Percentiles rank a stretch among this genome's conserved stretches.
These are phyloP conservation scores for Hypocreales sp. DNA, from an alignment of 2,329 filamentous ascomycete species.

Conservation along the genomic window DNA sequence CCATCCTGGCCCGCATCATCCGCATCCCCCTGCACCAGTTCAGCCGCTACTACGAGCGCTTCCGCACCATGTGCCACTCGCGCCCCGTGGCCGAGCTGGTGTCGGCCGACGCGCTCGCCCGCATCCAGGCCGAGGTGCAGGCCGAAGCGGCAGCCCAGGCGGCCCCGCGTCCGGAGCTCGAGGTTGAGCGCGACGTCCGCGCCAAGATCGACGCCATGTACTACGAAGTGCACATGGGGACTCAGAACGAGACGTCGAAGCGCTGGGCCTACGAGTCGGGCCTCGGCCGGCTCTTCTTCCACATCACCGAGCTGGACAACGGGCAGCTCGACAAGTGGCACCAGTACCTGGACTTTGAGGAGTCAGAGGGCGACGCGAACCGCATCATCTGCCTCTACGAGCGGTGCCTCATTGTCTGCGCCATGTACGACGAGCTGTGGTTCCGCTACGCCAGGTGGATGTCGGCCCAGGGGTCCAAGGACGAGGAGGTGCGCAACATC, in stretches of 20 bases:
- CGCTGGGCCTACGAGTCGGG: constrained; percentile 91
- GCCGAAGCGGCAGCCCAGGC: constrained; percentile 39
- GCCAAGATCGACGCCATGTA: constrained; percentile 66
- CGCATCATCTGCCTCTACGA: constrained; percentile 80
- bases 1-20: constrained; percentile 67
- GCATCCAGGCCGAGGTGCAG: constrained; percentile 58
- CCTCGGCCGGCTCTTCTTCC: constrained; percentile 93
- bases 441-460: constrained; percentile 95
- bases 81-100: constrained; percentile 62
- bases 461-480: constrained; percentile 61
- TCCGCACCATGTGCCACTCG: constrained; percentile 59
- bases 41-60: constrained; percentile 84
- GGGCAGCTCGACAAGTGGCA: constrained; percentile 79
- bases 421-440: constrained; percentile 97
- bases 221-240: constrained; percentile 64
- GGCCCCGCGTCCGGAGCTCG: constrained; percentile 49
- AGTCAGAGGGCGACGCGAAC: constrained; percentile 61
- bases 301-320: constrained; percentile 83
- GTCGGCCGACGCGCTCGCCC: constrained; percentile 48
- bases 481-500: constrained; percentile 82
- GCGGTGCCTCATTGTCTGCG: constrained; percentile 80
- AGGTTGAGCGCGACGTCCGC: constrained; percentile 72
- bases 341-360: constrained; percentile 94
- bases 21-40: constrained; percentile 93
- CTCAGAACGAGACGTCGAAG: constrained; percentile 78